Evolutionary conservation across 176 grass and related monocot genomes (phyloP), one percentile per base, ranked within the genome.

Genomic region (Luzula sylvatica): DNA sequence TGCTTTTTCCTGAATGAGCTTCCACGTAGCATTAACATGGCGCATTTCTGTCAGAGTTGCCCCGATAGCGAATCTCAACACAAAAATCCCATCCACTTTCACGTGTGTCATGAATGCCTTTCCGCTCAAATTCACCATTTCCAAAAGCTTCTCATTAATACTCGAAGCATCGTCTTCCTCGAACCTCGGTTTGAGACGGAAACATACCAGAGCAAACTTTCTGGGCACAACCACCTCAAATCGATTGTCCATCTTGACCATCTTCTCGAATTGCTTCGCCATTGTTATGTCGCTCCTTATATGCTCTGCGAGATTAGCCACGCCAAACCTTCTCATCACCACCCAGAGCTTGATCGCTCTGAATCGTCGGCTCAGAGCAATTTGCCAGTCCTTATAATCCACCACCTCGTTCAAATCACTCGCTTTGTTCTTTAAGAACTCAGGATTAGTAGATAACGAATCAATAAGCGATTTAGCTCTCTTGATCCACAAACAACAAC

Each of bases 371-470:
- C 70, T 57, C 20, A 81, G 9, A 0, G 65, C 58, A 23, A 81
- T 81, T 71, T 81, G 71, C 77, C 77, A 70, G 42, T 75, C 78
- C 48, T 81, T 81, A 70, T 70, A 75, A 46, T 81, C 65, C 2
- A 81, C 11, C 7, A 57, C 72, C 1, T 0, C 5, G 39, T 1
- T 43, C 12, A 39, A 20, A 13, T 14, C 15, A 0, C 4, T 29
- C 4, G 20, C 44, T 3, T 54, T 56, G 46, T 76, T 50, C 20
- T 35, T 57, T 30, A 76, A 65, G 57, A 75, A 82, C 59, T 76
- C 78, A 15, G 78, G 72, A 5, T 71, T 56, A 38, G 66, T 82
- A 15, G 66, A 76, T 3, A 76, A 49, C 0, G 78, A 38, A 8
- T 50, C 11, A 8, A 60, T 66, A 4, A 75, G 29, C 2, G 23